A percentile compares a stretch with the other conserved stretches of the same genome.
Conservation (phyloP, 495 filamentous ascomycete genomes). For the Talaromyces nanjingensis region DNA sequence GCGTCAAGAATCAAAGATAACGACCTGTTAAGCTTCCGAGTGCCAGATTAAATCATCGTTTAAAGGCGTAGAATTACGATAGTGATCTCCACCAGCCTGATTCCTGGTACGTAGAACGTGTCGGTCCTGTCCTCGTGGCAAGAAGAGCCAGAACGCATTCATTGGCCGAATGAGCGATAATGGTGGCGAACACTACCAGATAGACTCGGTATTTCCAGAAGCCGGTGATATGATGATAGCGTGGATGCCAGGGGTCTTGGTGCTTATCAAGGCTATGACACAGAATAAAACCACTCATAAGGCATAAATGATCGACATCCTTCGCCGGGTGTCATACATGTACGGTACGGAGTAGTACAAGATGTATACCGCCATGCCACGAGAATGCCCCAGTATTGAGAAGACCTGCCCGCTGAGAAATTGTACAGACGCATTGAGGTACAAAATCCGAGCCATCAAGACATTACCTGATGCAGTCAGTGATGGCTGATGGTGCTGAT, state of each 20-base stretch:
- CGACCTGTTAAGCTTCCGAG: neutral
- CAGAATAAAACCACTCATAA: neutral
- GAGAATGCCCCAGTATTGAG: neutral
- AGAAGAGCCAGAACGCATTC: neutral
- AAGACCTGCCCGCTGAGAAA: neutral
- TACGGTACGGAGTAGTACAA: neutral
- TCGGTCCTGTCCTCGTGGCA: neutral
- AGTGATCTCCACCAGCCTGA: neutral
- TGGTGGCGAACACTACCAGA: neutral
- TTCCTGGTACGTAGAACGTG: neutral
- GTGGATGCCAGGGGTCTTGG: neutral
- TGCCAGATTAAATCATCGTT: neutral
- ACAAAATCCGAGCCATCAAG: neutral
- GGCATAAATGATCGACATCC: neutral
- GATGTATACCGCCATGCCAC: neutral
- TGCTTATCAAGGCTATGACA: neutral
- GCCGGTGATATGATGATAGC: neutral
- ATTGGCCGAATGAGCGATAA: neutral
- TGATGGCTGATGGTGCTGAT: neutral
- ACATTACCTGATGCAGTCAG: neutral
- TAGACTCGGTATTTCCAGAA: neutral
- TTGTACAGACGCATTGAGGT: neutral
- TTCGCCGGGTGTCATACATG: neutral
- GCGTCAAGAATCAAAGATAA: neutral
- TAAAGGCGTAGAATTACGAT: neutral